These are phyloP conservation scores for Alternaria novae-zelandiae DNA, from an alignment of 2,329 filamentous ascomycete genomes.

Conservation along the genomic window DNA sequence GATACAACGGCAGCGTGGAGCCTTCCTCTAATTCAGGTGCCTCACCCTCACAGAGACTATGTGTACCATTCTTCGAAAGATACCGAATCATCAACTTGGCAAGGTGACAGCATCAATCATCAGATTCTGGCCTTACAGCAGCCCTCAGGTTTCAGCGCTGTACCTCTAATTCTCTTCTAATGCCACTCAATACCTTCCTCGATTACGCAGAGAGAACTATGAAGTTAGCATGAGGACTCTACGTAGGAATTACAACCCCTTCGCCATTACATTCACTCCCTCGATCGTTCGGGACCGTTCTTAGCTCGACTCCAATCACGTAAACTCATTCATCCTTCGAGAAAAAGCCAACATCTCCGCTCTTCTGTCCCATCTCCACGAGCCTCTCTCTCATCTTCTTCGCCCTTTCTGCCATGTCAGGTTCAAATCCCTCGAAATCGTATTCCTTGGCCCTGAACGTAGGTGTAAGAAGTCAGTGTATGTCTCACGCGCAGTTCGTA, in stretches of 20 bases:
- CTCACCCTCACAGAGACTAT: background rate
- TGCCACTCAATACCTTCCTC: background rate
- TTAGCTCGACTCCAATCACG: background rate
- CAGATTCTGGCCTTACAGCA: background rate
- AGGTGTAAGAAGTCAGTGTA: background rate
- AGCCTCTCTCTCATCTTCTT: conserved; percentile 69
- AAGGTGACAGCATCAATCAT: background rate
- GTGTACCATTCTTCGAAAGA: background rate
- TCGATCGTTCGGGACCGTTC: background rate
- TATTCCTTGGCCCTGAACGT: conserved; percentile 59
- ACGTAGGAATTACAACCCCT: background rate
- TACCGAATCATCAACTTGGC: background rate
- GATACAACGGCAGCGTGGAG: background rate
- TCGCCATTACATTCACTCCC: background rate
- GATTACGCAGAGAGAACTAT: background rate
- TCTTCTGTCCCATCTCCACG: conserved; percentile 66
- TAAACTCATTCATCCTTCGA: conserved; percentile 41
- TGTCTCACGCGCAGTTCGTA: background rate
- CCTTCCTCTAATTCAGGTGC: background rate
- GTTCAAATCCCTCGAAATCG: conserved; percentile 65
- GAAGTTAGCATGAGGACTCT: background rate
- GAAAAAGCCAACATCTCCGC: conserved; percentile 66
- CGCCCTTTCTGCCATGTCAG: conserved; percentile 65
- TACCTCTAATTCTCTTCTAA: background rate
- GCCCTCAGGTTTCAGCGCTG: background rate